These are phyloP conservation scores for Sarcomyxa edulis DNA, from an alignment of 768 basidiomycete species.

Conservation along the genomic window DNA sequence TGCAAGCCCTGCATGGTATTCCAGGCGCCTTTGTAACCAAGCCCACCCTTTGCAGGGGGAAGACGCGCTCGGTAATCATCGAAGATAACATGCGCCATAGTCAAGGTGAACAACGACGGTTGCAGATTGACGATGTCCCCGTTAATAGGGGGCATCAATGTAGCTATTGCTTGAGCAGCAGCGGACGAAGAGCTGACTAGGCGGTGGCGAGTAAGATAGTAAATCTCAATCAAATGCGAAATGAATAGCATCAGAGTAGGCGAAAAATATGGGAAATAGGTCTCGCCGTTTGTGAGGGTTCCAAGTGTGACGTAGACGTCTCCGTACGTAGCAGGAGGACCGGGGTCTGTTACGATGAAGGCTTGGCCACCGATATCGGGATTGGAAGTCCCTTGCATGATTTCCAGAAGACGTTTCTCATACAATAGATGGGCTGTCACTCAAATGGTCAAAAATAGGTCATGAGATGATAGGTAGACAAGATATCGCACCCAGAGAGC, in stretches of 20 bases:
- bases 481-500: too few species aligned
- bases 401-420: conserved; percentile 64
- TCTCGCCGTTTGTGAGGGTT: conserved; percentile 53
- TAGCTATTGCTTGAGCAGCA: conserved; percentile 25
- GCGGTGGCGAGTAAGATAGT: conserved; percentile 42
- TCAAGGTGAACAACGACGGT: conserved; percentile 51
- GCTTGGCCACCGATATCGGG: conserved; percentile 74
- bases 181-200: conserved; percentile 24
- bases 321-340: conserved; percentile 55
- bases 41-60: conserved; percentile 48
- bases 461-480: too few species aligned
- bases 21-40: conserved; percentile 58
- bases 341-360: conserved; percentile 63
- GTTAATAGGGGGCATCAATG: conserved; percentile 36
- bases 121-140: conserved; percentile 53
- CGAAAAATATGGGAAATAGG: conserved; percentile 49
- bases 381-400: conserved; percentile 21
- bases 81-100: conserved; percentile 51
- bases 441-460: too few species aligned
- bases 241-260: conserved; percentile 61
- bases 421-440: conserved; percentile 73
- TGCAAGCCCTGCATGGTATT: conserved; percentile 55
- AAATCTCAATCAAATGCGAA: conserved; percentile 52
- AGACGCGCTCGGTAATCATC: conserved; percentile 63
- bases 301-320: conserved; percentile 55